phyloP scores from a whole-genome alignment of 2,329 filamentous ascomycete genomes.

The Hypomyces perniciosus region DNA sequence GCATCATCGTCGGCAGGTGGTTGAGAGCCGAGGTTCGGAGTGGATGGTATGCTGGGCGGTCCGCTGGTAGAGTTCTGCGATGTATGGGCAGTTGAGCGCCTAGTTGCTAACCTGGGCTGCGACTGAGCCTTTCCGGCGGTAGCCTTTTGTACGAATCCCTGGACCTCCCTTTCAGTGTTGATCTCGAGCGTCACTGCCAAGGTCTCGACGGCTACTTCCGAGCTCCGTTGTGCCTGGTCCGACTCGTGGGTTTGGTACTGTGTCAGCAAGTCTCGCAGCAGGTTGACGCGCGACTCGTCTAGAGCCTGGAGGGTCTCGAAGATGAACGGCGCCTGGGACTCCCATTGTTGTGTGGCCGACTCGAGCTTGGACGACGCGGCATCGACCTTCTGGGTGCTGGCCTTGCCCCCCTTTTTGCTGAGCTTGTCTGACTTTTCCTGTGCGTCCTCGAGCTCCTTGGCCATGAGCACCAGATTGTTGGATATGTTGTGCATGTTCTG shows the following conservation, averaged over 20 bases:
- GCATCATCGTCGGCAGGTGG: slow-evolving; percentile 23
- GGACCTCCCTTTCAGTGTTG: slow-evolving; percentile 81
- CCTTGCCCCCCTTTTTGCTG: slow-evolving; percentile 68
- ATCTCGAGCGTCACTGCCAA: slow-evolving; percentile 80
- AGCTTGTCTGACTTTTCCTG: slow-evolving; percentile 84
- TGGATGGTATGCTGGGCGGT: slow-evolving; percentile 12
- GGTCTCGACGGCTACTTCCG: slow-evolving; percentile 69
- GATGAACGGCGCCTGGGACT: slow-evolving; percentile 88
- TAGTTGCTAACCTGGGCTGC: slow-evolving; percentile 35
- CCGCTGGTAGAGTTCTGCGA: slow-evolving; percentile 9
- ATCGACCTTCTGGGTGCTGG: slow-evolving; percentile 71
- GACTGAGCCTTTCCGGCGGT: slow-evolving; percentile 34
- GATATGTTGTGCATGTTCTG: slow-evolving; percentile 75
- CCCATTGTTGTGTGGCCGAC: slow-evolving; percentile 78
- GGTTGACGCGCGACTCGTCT: slow-evolving; percentile 84
- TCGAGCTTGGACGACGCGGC: slow-evolving; percentile 68
- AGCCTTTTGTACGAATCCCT: slow-evolving; percentile 52
- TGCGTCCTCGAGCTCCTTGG: slow-evolving; percentile 77
- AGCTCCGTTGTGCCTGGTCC: slow-evolving; percentile 73
- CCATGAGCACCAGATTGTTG: slow-evolving; percentile 71
- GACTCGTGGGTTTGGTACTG: slow-evolving; percentile 90
- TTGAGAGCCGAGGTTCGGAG: slow-evolving; percentile 6
- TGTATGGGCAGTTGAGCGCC: slow-evolving; percentile 33
- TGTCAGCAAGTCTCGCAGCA: slow-evolving; percentile 83
- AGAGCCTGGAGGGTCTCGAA: slow-evolving; percentile 88